Evolutionary conservation across 1,284 basidiomycete species (phyloP).

Genomic region (Pseudozyma tsukubaensis): DNA sequence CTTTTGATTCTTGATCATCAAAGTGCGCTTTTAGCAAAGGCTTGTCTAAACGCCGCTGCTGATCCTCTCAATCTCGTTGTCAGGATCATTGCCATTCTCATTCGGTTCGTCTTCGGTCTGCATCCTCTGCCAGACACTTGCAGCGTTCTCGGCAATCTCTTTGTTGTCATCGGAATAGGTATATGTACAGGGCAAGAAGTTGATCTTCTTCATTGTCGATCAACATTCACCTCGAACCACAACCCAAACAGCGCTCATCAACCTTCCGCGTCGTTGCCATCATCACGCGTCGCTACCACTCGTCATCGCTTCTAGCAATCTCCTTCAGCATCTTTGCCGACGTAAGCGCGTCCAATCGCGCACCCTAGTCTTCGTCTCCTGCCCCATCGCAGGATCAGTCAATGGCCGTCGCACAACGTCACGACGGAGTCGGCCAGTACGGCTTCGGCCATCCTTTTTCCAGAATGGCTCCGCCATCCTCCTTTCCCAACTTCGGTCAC

Average conservation of each 20-base stretch:
- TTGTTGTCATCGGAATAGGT: slow-evolving; percentile 10
- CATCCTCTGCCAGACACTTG: not conserved
- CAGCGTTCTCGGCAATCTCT: slow-evolving; percentile 1
- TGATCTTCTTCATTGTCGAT: slow-evolving; percentile 6
- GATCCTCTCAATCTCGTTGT: slow-evolving; percentile 9
- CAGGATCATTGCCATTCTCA: slow-evolving; percentile 1
- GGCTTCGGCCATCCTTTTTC: slow-evolving; percentile 34
- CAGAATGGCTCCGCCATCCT: slow-evolving; percentile 31
- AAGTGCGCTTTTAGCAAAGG: slow-evolving; percentile 9
- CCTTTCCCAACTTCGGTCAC: slow-evolving; percentile 26
- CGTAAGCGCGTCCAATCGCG: slow-evolving; percentile 5
- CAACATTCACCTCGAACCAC: not conserved
- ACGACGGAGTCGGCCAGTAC: slow-evolving; percentile 50
- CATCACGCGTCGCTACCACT: not conserved
- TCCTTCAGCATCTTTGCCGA: not conserved
- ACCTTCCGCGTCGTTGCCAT: too few relatives aligned
- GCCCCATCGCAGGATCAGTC: slow-evolving; percentile 27
- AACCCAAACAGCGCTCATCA: too few relatives aligned
- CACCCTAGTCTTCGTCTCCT: slow-evolving; percentile 8
- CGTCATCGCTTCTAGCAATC: not conserved
- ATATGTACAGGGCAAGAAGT: slow-evolving; percentile 6
- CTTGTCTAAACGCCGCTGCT: slow-evolving; percentile 27
- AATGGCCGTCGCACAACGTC: slow-evolving; percentile 48
- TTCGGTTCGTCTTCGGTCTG: slow-evolving; percentile 26
- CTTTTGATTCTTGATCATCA: not conserved